A percentile compares a stretch with the other conserved stretches of the same genome.
phyloP scores from a whole-genome alignment of 805 yeast genomes.

The Yarrowia divulgata region DNA sequence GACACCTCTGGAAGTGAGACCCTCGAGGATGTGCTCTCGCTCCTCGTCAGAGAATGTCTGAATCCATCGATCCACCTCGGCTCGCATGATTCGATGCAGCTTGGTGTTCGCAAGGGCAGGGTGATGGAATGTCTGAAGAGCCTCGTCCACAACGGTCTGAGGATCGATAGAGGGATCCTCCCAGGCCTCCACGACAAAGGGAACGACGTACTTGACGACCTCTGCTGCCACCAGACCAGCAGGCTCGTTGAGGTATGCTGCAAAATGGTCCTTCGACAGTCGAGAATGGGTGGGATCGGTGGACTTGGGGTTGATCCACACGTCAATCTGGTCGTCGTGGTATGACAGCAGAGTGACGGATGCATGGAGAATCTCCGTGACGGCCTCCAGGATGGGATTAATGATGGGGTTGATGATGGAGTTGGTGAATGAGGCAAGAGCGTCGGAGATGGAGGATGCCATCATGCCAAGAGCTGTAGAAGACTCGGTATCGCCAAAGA shows the following conservation, averaged over 20 bases:
- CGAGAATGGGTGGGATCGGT: constrained; percentile 44
- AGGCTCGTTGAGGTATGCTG: constrained; percentile 44
- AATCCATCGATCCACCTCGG: constrained; percentile 42
- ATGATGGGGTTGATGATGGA: constrained; percentile 44
- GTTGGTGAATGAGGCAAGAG: constrained; percentile 43
- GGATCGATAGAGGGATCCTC: constrained; percentile 42
- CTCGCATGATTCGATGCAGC: constrained; percentile 42
- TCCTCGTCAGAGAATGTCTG: constrained; percentile 33
- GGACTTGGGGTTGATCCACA: constrained; percentile 44
- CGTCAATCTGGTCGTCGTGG: constrained; percentile 45
- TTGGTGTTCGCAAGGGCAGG: constrained; percentile 42
- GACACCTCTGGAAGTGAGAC: constrained; percentile 36
- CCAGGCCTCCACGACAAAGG: constrained; percentile 43
- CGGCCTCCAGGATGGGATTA: constrained; percentile 42
- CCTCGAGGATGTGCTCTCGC: constrained; percentile 33
- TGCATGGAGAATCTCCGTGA: constrained; percentile 41
- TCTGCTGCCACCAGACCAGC: constrained; percentile 44
- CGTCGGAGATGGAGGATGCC: constrained; percentile 43
- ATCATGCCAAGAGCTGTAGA: constrained; percentile 42
- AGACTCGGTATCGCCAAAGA: constrained; percentile 40
- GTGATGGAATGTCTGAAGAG: constrained; percentile 44
- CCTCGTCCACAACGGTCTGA: constrained; percentile 40
- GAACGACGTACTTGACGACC: constrained; percentile 42
- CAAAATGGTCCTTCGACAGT: constrained; percentile 45
- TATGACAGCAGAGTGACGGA: constrained; percentile 42